phyloP scores from a whole-genome alignment of 768 basidiomycete species.

The Melanogaster broomeanus region DNA sequence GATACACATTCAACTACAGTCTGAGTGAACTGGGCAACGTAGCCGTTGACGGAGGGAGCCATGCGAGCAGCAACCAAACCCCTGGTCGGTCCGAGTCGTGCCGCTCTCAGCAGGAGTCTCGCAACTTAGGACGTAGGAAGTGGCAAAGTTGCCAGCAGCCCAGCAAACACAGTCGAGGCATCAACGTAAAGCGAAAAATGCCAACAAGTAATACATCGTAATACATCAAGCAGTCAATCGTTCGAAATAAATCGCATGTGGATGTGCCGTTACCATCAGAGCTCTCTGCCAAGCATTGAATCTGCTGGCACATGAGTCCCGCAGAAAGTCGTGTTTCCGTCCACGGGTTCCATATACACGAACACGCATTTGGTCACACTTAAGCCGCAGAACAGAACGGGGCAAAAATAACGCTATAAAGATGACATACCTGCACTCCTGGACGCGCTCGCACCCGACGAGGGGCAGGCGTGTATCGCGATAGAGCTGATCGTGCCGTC shows the following conservation, averaged over 20 bases:
- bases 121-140: slow-evolving; percentile 9
- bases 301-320: slow-evolving; percentile 21
- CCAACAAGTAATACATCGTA: no score
- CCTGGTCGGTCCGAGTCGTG: slow-evolving; percentile 4
- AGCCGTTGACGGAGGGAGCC: slow-evolving; percentile 11
- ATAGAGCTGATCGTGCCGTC: slow-evolving; percentile 93
- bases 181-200: no score
- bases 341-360: no score
- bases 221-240: no score
- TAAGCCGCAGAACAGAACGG: slow-evolving; percentile 95
- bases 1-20: no score
- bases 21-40: no score
- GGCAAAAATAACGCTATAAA: slow-evolving; percentile 95
- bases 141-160: slow-evolving; percentile 10
- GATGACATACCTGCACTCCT: slow-evolving; percentile 78
- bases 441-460: slow-evolving; percentile 53
- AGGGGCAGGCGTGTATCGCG: slow-evolving; percentile 88
- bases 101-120: slow-evolving; percentile 7
- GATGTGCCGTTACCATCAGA: slow-evolving; percentile 14
- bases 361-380: slow-evolving; percentile 84
- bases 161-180: slow-evolving; percentile 9
- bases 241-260: no score
- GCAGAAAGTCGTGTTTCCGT: slow-evolving; percentile 51
- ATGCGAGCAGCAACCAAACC: slow-evolving; percentile 8
- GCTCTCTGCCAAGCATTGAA: slow-evolving; percentile 8